Conservation (phyloP, 2,329 filamentous ascomycete genomes). For the Aspergillus pseudoviridinutans region DNA sequence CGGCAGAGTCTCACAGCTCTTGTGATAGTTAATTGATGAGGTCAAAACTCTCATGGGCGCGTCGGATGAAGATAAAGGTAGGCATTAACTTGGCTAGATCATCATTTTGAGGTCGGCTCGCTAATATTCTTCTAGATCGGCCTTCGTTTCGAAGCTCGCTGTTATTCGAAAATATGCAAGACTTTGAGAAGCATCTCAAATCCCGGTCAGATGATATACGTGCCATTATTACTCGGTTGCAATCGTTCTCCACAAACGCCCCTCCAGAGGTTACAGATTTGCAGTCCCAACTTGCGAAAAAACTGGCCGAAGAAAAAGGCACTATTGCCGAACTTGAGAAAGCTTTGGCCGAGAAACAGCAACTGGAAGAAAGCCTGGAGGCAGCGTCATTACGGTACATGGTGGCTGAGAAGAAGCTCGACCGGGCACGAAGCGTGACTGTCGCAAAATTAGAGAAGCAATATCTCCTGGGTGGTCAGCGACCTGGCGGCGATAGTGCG, state of each 20-base stretch:
- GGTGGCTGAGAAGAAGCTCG: slow-evolving; percentile 90
- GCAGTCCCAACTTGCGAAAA: slow-evolving; percentile 68
- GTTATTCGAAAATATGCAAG: slow-evolving; percentile 52
- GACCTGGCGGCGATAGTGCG: slow-evolving; percentile 45
- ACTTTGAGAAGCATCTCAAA: slow-evolving; percentile 75
- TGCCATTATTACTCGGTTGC: slow-evolving; percentile 66
- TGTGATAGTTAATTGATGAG: slow-evolving; percentile 44
- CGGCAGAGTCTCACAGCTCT: slow-evolving; percentile 12
- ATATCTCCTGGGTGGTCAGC: slow-evolving; percentile 65
- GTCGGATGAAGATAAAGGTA: slow-evolving; percentile 27
- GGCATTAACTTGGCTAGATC: slow-evolving; percentile 3
- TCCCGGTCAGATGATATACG: slow-evolving; percentile 73
- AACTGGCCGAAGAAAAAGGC: slow-evolving; percentile 79
- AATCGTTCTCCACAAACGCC: slow-evolving; percentile 45
- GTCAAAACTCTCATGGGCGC: slow-evolving; percentile 40
- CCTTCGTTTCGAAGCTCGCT: slow-evolving; percentile 50
- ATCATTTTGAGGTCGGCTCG: neutral
- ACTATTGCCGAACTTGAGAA: slow-evolving; percentile 72
- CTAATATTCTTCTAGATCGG: slow-evolving; percentile 14
- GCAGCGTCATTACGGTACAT: slow-evolving; percentile 86
- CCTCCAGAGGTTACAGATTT: slow-evolving; percentile 68
- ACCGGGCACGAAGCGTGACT: slow-evolving; percentile 81
- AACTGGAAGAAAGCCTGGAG: slow-evolving; percentile 81
- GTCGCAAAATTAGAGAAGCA: slow-evolving; percentile 91
- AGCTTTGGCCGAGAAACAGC: slow-evolving; percentile 72